Evolutionary conservation across 441 rosid species (phyloP).

Genomic region (Aquilaria agallochum): DNA sequence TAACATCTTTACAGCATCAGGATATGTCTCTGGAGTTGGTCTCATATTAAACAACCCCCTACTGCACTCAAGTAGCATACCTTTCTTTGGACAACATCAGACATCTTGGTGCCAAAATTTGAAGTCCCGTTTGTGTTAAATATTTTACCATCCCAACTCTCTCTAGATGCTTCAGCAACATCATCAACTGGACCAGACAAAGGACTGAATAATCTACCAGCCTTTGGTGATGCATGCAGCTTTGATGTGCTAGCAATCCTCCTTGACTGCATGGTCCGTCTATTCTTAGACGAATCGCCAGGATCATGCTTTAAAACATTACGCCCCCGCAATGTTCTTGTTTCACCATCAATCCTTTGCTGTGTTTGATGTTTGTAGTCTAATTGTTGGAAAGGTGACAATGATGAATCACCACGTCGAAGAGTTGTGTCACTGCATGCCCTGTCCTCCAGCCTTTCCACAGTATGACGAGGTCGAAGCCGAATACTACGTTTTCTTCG

Average conservation of each 20-base stretch:
- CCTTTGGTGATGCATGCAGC: constrained; percentile 62
- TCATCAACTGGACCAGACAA: constrained; percentile 53
- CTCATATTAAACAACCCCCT: too few relatives aligned
- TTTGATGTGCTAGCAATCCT: constrained; percentile 69
- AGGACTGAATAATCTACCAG: constrained; percentile 58
- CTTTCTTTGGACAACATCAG: constrained; percentile 85
- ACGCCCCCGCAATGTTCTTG: constrained; percentile 34
- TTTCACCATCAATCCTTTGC: constrained; percentile 56
- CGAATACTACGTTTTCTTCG: constrained; percentile 96
- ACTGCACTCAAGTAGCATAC: constrained; percentile 26
- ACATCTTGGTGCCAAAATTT: constrained; percentile 57
- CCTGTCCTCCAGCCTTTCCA: constrained; percentile 68
- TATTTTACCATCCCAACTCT: constrained; percentile 63
- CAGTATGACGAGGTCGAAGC: constrained; percentile 75
- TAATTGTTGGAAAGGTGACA: constrained; percentile 45
- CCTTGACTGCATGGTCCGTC: constrained; percentile 63
- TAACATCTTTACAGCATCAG: constrained; percentile 6
- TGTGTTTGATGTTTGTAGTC: constrained; percentile 69
- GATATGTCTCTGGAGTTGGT: too few relatives aligned
- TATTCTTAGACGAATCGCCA: constrained; percentile 61
- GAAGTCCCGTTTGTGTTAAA: constrained; percentile 51
- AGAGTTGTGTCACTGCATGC: constrained; percentile 39
- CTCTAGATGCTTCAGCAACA: constrained; percentile 52
- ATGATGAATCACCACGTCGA: constrained; percentile 54
- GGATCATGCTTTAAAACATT: constrained; percentile 61